A percentile compares a stretch with the other conserved stretches of the same genome.
Conservation (phyloP, 352 stramenopile species). For the Phytophthora pseudosyringae region DNA sequence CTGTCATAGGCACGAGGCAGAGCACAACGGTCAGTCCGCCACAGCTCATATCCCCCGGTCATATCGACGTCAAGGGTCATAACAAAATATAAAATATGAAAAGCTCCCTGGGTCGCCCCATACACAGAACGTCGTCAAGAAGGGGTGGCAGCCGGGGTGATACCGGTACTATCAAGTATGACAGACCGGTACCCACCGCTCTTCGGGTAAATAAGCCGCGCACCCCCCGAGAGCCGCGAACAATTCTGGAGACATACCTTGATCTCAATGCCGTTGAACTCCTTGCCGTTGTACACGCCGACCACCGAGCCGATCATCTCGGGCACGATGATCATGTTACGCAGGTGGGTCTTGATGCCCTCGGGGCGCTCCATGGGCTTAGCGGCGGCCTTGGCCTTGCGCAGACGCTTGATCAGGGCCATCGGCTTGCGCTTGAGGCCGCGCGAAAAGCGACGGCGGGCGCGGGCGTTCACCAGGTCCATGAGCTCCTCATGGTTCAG, state of each 20-base stretch:
- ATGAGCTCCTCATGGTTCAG: constrained; percentile 99
- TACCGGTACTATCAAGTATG: constrained; percentile 4
- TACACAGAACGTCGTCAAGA: constrained; percentile 90
- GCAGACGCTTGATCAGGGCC: constrained; percentile 99
- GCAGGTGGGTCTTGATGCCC: constrained; percentile 99
- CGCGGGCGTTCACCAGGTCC: constrained; percentile 96
- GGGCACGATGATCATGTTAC: constrained; percentile 99
- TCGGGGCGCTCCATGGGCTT: constrained; percentile 97
- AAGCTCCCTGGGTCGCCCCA: constrained; percentile 86
- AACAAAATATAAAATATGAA: constrained; percentile 20
- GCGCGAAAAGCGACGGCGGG: constrained; percentile 98
- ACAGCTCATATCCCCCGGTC: constrained; percentile 8
- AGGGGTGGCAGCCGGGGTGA: constrained; percentile 62
- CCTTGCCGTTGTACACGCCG: constrained; percentile 99
- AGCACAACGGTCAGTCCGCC: constrained; percentile 25
- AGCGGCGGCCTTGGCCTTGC: constrained; percentile 99
- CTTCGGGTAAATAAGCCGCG: constrained; percentile 76
- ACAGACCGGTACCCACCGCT: constrained; percentile 37
- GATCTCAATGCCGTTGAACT: constrained; percentile 99
- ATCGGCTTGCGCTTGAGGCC: constrained; percentile 99
- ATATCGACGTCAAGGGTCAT: not conserved
- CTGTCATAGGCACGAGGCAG: constrained; percentile 38
- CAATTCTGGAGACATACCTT: constrained; percentile 94
- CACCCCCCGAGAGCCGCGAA: constrained; percentile 83
- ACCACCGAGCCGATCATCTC: constrained; percentile 99